Base-by-base conservation (phyloP, 2,329 filamentous ascomycete species). In the Harringtonia lauricola region DNA sequence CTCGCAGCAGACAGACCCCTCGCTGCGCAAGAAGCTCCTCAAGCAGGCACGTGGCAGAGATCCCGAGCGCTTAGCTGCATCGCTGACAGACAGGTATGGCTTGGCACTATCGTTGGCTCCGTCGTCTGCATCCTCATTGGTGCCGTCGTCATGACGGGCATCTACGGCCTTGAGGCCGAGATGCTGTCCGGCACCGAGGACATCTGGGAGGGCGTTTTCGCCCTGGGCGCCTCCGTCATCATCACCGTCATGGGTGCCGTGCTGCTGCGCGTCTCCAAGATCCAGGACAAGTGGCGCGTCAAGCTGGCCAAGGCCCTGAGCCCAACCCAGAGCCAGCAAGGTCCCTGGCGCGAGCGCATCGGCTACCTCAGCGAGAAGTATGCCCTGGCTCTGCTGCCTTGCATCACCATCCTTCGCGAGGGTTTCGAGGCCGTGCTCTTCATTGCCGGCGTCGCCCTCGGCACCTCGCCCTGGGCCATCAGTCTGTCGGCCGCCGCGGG, bases 401-500 rank as follows among this genome's bases (percentile, higher is more conserved):
- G 89, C 59, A 72, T 90, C 55, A 90, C 85, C 0, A 80, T 86
- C 7, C 64, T 89, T 17, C 68, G 85, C 19, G 85, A 89, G 57
- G 85, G 84, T 4, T 71, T 89, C 14, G 85, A 89, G 56, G 83
- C 80, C 1, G 76, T 89, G 14, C 71, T 89, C n/a, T 89, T 87
- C 61, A 76, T 89, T 38, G 82, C 81, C 30, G 85, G 85, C 26
- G 83, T 89, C 5, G 77, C 79, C 5, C 71, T 89, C 24, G 74
- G 76, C 2, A 64, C 79, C 6, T 81, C 84, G 1, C 82, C 82
- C 1, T 72, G 72, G 2, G 68, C 83, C 2, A 82, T 89, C 44
- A 83, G 83, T 1, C 61, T 89, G 2, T 74, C 85, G 0, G 79
- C 86, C 5, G 59, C 88, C 15, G 70, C 71, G 17, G 85, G 84